Evolutionary conservation across 2,329 filamentous ascomycete species (phyloP), one percentile per base, ranked within the genome.

Genomic region (Calycina herbarum): DNA sequence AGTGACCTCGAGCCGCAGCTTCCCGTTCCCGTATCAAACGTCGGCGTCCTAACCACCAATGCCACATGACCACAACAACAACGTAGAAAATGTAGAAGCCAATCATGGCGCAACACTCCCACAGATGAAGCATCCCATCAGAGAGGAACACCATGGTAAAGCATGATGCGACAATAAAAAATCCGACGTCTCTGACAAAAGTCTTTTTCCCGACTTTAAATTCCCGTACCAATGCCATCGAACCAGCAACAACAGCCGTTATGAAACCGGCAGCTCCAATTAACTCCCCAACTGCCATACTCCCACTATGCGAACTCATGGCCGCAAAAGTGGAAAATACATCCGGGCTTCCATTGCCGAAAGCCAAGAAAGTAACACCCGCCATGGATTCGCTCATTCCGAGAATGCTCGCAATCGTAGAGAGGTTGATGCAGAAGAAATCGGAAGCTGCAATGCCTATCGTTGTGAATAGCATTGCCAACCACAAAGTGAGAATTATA

Each of bases 301-400:
- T 96, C n/a, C 94, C 94, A 76, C 94, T 97, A 75, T 98, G 93
- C 29, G 94, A 97, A 74, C 89, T 89, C 93, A 99, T 98, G 71
- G 95, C 96, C 17, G 95, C 95, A 79, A 99, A 98, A 1, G 95
- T 99, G 70, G 94, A 97, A 78, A 99, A 99, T 57, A 99, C 94
- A 78, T 99, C 95, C 1, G 95, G 95, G 68, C 94, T 98, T 62
- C 95, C 95, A 81, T 99, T 99, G 70, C 95, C 95, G 78, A 99
- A 96, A 8, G 95, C 95, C 62, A 99, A 81, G 74, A 99, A 96
- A 0, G 95, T 99, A 33, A 99, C 96, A 42, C 95, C 95, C 0
- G 95, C 93, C 78, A 99, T 85, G 77, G 93, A 98, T 81, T 99
- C 94, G 77, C 94, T 97, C 82, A 99, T 89, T 24, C 94, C 94